Conservation (phyloP, 148 eudicot species). For the Cornus suecica region DNA sequence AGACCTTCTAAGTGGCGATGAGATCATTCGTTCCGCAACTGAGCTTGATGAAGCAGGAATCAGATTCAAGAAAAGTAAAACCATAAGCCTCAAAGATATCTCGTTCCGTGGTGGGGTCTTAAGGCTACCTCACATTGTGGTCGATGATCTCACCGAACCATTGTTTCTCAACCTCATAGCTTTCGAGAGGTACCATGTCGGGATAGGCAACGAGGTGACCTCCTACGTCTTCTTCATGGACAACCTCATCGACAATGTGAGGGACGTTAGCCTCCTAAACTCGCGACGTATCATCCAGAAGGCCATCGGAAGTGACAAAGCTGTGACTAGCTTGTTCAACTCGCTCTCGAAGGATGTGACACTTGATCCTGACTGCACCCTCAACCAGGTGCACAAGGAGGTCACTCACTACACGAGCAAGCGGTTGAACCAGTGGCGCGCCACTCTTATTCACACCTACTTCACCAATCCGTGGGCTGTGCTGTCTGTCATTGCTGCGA, state of each 20-base stretch:
- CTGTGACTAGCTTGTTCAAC: constrained; percentile 34
- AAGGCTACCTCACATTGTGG: constrained; percentile 29
- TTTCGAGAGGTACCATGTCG: constrained; percentile 38
- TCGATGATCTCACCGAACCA: constrained; percentile 37
- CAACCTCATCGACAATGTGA: constrained; percentile 30
- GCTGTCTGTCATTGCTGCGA: constrained; percentile 29
- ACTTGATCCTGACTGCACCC: constrained; percentile 25
- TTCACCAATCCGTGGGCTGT: constrained; percentile 37
- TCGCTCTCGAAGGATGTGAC: constrained; percentile 28
- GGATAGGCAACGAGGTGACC: constrained; percentile 36
- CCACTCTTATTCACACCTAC: constrained; percentile 33
- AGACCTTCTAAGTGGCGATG: neutral
- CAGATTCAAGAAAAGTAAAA: constrained; percentile 19
- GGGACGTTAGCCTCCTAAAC: constrained; percentile 35
- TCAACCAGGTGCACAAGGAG: constrained; percentile 17
- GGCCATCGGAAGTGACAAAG: constrained; percentile 39
- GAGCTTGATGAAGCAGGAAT: constrained; percentile 49
- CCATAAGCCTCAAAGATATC: constrained; percentile 33
- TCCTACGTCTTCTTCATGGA: constrained; percentile 42
- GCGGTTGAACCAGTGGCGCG: constrained; percentile 34
- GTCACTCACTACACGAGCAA: constrained; percentile 27
- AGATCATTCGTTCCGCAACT: constrained; percentile 32
- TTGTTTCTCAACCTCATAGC: constrained; percentile 39
- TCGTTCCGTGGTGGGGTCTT: constrained; percentile 28
- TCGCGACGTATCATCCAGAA: constrained; percentile 27